Evolutionary conservation across 768 basidiomycete species (phyloP), one percentile per base, ranked within the genome.

Genomic region (Pholiota microspora): DNA sequence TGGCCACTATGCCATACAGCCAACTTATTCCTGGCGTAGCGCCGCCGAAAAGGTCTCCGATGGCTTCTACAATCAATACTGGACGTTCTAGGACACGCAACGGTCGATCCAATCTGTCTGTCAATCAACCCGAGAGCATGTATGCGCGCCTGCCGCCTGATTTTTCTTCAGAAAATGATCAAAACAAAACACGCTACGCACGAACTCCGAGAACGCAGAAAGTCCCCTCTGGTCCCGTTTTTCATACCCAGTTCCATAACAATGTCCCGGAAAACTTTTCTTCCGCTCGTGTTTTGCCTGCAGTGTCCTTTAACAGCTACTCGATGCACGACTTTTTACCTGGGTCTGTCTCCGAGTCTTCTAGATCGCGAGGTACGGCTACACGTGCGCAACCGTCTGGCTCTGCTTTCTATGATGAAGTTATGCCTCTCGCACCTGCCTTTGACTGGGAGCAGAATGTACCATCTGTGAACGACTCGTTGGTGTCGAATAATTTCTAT

Each of bases 401-500:
- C 16, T 7, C 16, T 9, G 16, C 40, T 23, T 21, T 42, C 21
- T 21, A 23, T 21, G 35, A 35, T 35, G 16, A 16, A 13, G 12
- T 27, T 27, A 46, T 21, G 1, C 42, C 50, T 46, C 56, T 61
- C 8, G 62, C 38, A 4, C 58, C 53, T 49, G 53, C 55, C 2
- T 61, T 59, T 50, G 45, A 51, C 42, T 58, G 53, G 57, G 51
- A 46, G 25, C 56, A 55, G 27, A 47, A 58, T 51, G 18, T 38
- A 15, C 49, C 46, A 24, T 28, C 52, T 15, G 18, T 35, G 9
- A 31, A 40, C 18, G 15, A 5, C 21, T n/a, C 29, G 21, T 2
- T 23, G 27, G 25, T 36, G 5, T 18, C 12, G 24, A 42, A 42
- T 42, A 3, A 42, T 24, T 1, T 18, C 10, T 18, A 40, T 40